Conservation (phyloP, 805 yeast species). For the Komagataella pseudopastoris region DNA sequence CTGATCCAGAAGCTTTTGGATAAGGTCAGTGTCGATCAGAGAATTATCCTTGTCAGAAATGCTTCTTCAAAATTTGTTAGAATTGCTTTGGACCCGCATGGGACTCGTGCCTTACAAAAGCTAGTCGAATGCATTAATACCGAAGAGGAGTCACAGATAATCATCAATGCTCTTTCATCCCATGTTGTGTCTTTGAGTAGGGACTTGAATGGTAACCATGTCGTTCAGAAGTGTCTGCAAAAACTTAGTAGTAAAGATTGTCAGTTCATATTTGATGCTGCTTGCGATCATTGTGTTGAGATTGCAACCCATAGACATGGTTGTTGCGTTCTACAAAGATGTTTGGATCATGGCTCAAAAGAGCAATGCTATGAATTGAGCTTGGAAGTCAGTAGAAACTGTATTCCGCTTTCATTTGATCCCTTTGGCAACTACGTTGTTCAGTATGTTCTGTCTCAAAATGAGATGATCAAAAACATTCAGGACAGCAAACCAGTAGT, state of each 20-base stretch:
- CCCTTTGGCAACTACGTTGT: slow-evolving; percentile 97
- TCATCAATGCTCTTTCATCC: slow-evolving; percentile 28
- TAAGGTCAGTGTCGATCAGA: slow-evolving; percentile 53
- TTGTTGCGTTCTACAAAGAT: slow-evolving; percentile 91
- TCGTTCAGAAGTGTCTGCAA: slow-evolving; percentile 83
- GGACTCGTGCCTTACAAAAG: slow-evolving; percentile 91
- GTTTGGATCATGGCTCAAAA: slow-evolving; percentile 76
- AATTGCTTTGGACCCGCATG: slow-evolving; percentile 88
- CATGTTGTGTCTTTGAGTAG: slow-evolving; percentile 72
- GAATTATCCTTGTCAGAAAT: slow-evolving; percentile 52
- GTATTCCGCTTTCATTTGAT: slow-evolving; percentile 65
- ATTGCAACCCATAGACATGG: slow-evolving; percentile 96
- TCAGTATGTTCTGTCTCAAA: slow-evolving; percentile 57
- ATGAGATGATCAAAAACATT: slow-evolving; percentile 3
- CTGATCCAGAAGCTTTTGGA: slow-evolving; percentile 84
- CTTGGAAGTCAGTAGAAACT: slow-evolving; percentile 49
- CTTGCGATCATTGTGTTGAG: slow-evolving; percentile 53
- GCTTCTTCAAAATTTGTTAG: slow-evolving; percentile 64
- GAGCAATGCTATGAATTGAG: slow-evolving; percentile 60
- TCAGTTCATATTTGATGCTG: slow-evolving; percentile 85
- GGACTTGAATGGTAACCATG: slow-evolving; percentile 94
- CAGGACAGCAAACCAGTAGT: slow-evolving; percentile 1
- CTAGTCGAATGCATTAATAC: slow-evolving; percentile 71
- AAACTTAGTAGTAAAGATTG: slow-evolving; percentile 53
- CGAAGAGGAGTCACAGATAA: slow-evolving; percentile 54